These are phyloP conservation scores for Adenanthera pavonina DNA, from an alignment of 306 rosid genomes.

Conservation along the genomic window DNA sequence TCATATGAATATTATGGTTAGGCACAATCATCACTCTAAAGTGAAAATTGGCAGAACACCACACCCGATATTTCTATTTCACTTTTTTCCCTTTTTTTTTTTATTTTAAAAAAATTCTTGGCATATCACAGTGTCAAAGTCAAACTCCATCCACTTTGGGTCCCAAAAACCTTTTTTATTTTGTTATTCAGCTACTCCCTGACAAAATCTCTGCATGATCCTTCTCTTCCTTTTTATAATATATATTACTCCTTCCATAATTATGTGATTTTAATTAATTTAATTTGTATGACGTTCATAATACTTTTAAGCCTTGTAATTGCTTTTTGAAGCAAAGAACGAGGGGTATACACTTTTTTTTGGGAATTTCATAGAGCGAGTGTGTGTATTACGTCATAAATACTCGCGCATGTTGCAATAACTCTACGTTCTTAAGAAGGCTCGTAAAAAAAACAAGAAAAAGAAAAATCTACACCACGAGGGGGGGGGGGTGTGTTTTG, in stretches of 20 bases:
- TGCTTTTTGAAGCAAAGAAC: constrained; percentile 36
- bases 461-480: neutral
- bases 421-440: neutral
- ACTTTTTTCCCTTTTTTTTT: constrained; percentile 2
- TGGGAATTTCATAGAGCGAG: neutral
- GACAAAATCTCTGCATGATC: constrained; percentile 46
- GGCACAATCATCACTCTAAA: constrained; percentile 48
- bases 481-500: neutral
- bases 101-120: neutral
- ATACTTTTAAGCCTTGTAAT: neutral
- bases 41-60: constrained; percentile 32
- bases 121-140: constrained; percentile 50
- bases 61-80: neutral
- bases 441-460: neutral
- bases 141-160: constrained; percentile 58
- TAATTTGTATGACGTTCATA: neutral
- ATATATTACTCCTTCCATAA: constrained; percentile 32
- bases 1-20: constrained; percentile 41
- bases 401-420: constrained; percentile 31
- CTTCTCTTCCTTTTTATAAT: neutral
- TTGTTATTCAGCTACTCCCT: constrained; percentile 48
- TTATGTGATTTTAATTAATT: constrained; percentile 1
- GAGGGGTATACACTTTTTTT: neutral
- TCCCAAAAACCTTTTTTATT: constrained; percentile 38
- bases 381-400: constrained; percentile 24